Conservation (phyloP, 805 yeast genomes). For the Jamesozyma lodderae region DNA sequence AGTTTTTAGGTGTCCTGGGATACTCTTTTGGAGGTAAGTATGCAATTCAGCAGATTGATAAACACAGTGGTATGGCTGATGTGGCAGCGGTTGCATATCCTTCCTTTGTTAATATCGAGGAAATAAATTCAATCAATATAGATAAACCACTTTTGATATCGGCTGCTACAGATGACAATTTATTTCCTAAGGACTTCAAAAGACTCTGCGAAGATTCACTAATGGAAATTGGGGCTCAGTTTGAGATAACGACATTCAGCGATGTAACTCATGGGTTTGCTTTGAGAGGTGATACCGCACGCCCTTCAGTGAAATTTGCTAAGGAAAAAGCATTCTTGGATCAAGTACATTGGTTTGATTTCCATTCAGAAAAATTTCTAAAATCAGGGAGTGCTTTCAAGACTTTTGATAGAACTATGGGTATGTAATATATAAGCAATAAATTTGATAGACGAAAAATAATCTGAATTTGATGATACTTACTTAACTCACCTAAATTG, state of each 20-base stretch:
- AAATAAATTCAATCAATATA: neutral
- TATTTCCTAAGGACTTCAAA: neutral
- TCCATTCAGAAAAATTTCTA: too few relatives aligned
- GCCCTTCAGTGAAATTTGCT: neutral
- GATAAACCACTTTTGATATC: neutral
- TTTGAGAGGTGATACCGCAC: neutral
- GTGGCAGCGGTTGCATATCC: neutral
- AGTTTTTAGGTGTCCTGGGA: too few relatives aligned
- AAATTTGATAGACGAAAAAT: too few relatives aligned
- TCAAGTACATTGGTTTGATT: neutral
- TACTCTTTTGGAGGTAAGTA: too few relatives aligned
- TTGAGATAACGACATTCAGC: neutral
- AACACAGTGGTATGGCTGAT: too few relatives aligned
- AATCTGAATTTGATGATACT: neutral
- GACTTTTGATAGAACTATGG: neutral
- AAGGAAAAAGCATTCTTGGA: neutral
- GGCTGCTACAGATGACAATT: neutral
- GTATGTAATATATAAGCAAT: neutral
- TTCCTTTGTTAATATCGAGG: neutral
- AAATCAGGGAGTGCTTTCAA: too few relatives aligned
- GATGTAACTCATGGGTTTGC: neutral
- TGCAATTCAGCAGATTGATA: too few relatives aligned
- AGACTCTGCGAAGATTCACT: neutral
- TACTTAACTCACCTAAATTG: too few relatives aligned
- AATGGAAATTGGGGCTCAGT: neutral